Base-by-base conservation (phyloP, 2,329 filamentous ascomycete genomes). In the Coniella lustricola region DNA sequence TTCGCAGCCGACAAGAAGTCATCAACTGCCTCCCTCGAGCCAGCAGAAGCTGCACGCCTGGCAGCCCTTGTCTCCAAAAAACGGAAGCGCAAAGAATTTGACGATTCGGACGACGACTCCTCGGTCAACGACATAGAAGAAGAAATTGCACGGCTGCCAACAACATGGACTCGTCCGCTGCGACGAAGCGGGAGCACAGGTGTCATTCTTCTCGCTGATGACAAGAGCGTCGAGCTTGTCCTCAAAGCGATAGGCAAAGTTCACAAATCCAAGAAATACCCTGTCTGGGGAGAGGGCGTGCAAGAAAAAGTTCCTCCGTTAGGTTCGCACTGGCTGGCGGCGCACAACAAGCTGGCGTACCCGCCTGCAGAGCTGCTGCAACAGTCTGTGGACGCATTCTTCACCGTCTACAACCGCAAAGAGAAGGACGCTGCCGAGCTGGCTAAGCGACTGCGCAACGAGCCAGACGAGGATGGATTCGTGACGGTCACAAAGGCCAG, bases 401-500 rank as follows among this genome's bases (percentile, higher is more conserved):
- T 97, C 76, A 77, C 79, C 18, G 74, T 82, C n/a, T 97, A 90
- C 70, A 85, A 75, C 69, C 78, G 62, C 69, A 87, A 73, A 69
- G 86, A 77, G 73, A 81, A 65, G 67, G 84, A 73, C 66, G 83
- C 73, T 57, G 76, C 61, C 55, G 82, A 71, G 68, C 75, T 72
- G 62, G 85, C 69, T 62, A 82, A 79, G 68, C 71, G 77, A 48
- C 71, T 84, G 53, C 81, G 87, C 52, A 84, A 85, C 57, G 83
- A 89, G 59, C 89, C 91, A 0, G 93, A 98, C 64, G 90, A 89
- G 61, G 93, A 98, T 65, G 93, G 93, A 2, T 98, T 98, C 64
- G 78, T 97, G 42, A 97, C 90, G 3, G 93, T 98, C 20, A 86
- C 84, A 1, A 78, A 87, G 47, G 90, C 90, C 21, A 86, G 87